phyloP scores from a whole-genome alignment of 768 basidiomycete genomes.

The Coprinopsis marcescibilis region DNA sequence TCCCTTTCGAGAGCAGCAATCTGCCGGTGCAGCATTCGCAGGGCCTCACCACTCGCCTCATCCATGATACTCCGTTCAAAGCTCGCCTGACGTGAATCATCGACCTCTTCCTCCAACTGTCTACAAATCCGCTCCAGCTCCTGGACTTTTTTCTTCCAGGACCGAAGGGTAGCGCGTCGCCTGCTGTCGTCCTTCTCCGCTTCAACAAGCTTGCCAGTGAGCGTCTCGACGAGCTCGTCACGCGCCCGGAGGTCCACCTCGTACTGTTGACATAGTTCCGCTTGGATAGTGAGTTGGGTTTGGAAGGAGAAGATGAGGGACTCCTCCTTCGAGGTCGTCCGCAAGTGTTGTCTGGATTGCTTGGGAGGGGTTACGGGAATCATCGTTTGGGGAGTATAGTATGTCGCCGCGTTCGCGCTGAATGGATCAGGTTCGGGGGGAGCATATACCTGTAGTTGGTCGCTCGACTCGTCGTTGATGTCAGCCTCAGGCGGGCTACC shows the following conservation, averaged over 20 bases:
- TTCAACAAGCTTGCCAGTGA: constrained; percentile 47
- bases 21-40: constrained; percentile 74
- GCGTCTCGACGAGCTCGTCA: constrained; percentile 63
- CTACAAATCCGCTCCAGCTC: constrained; percentile 67
- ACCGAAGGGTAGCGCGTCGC: constrained; percentile 45
- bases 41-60: constrained; percentile 70
- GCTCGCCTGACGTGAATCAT: constrained; percentile 75
- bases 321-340: constrained; percentile 66
- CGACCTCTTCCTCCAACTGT: constrained; percentile 80
- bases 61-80: constrained; percentile 81
- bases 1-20: constrained; percentile 74
- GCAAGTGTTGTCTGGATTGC: constrained; percentile 36
- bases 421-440: constrained; percentile 64
- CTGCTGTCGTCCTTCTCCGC: constrained; percentile 61
- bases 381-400: constrained; percentile 71
- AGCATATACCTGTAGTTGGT: constrained; percentile 45
- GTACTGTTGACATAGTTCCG: constrained; percentile 70
- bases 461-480: constrained; percentile 53
- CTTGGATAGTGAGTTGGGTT: constrained; percentile 70
- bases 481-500: constrained; percentile 53
- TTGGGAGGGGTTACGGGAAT: constrained; percentile 62
- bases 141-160: constrained; percentile 73
- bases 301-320: constrained; percentile 67
- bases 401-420: constrained; percentile 64
- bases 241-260: constrained; percentile 69